Percentiles rank a stretch among this genome's conserved stretches.
These are phyloP conservation scores for Perkinsela sp. DNA, from an alignment of 208 protist genomes.

Conservation along the genomic window DNA sequence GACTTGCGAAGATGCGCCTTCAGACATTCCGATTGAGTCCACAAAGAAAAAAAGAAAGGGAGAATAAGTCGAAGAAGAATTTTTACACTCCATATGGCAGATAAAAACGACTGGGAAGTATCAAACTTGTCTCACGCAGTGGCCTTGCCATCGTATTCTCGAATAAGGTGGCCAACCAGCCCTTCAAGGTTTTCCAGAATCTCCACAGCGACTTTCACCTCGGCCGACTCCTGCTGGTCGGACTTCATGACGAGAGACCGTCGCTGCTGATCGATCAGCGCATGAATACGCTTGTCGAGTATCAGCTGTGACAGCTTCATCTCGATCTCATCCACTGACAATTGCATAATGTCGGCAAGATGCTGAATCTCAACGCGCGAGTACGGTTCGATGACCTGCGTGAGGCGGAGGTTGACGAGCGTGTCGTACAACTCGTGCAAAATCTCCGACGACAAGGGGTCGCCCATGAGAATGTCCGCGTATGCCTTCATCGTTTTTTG, in stretches of 20 bases:
- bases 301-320: conserved; percentile 88
- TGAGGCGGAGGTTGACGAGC: conserved; percentile 78
- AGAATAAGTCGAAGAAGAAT: too few species aligned
- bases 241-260: conserved; percentile 72
- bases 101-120: too few species aligned
- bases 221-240: conserved; percentile 11
- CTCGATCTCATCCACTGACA: conserved; percentile 40
- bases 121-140: too few species aligned
- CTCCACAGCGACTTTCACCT: conserved; percentile 18
- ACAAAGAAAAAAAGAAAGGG: too few species aligned
- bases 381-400: conserved; percentile 83
- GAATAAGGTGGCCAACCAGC: conserved; percentile 14
- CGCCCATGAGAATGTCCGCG: conserved; percentile 17
- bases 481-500: conserved; percentile 27
- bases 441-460: conserved; percentile 66
- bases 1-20: too few species aligned
- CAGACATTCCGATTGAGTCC: too few species aligned
- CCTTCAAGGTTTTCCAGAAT: conserved; percentile 21
- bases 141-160: too few species aligned
- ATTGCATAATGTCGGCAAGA: conserved; percentile 58
- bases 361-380: conserved; percentile 78
- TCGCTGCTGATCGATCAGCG: conserved; percentile 62
- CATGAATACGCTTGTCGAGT: conserved; percentile 82
- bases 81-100: too few species aligned
- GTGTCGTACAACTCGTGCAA: conserved; percentile 75